A percentile compares a stretch with the other conserved stretches of the same genome.
Conservation (phyloP, 2,329 filamentous ascomycete genomes). For the Pyrenophora graminea region DNA sequence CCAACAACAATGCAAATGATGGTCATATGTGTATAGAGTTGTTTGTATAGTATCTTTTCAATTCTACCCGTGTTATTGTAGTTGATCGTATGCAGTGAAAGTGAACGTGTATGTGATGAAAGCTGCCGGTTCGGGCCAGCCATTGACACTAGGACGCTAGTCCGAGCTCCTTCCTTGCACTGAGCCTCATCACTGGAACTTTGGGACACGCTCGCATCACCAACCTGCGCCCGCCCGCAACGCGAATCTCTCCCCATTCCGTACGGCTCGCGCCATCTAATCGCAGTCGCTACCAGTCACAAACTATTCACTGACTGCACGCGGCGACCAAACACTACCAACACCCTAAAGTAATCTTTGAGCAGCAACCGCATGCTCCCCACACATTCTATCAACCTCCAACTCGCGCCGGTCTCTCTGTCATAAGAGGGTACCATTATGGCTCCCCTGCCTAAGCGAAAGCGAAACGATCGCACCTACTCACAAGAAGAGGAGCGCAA, state of each 20-base stretch:
- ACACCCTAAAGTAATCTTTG: constrained; percentile 11
- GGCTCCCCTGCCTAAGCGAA: constrained; percentile 61
- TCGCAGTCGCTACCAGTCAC: background rate
- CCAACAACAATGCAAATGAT: background rate
- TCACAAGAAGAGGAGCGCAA: constrained; percentile 50
- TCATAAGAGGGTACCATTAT: constrained; percentile 44
- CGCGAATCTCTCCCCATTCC: constrained; percentile 11
- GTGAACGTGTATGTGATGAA: background rate
- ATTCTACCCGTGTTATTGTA: background rate
- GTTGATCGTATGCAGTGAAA: background rate
- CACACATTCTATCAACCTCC: constrained; percentile 24
- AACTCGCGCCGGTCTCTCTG: constrained; percentile 33
- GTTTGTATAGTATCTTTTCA: background rate
- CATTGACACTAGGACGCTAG: constrained; percentile 1
- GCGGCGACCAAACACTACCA: constrained; percentile 1
- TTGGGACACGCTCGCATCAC: constrained; percentile 16
- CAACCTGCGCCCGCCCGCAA: constrained; percentile 12
- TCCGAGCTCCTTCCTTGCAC: constrained; percentile 5
- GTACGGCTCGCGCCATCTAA: background rate
- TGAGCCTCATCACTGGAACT: constrained; percentile 12
- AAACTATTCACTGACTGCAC: background rate
- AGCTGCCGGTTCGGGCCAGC: constrained; percentile 8
- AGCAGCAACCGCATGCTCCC: constrained; percentile 35
- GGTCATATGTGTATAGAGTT: too few relatives aligned
- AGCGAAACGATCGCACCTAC: constrained; percentile 55